phyloP scores from a whole-genome alignment of 345 rosid genomes.

The Balakata baccata region DNA sequence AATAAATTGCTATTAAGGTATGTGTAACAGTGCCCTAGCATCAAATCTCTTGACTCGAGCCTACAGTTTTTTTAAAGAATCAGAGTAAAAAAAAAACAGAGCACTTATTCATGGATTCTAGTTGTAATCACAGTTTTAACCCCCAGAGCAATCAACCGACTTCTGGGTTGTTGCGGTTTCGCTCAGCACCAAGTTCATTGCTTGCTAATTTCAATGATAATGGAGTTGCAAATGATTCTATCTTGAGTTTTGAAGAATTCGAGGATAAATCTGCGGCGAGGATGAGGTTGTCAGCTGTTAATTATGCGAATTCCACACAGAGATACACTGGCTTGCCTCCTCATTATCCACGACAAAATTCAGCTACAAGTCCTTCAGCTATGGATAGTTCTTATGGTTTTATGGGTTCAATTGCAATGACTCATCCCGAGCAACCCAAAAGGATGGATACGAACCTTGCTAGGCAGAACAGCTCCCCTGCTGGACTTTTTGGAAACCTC shows the following conservation, averaged over 20 bases:
- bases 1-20: conserved; percentile 14
- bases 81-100: conserved; percentile 13
- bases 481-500: conserved; percentile 61
- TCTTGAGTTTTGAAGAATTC: conserved; percentile 29
- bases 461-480: conserved; percentile 81
- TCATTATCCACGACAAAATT: conserved; percentile 66
- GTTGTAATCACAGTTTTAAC: conserved; percentile 31
- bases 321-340: conserved; percentile 65
- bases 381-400: conserved; percentile 52
- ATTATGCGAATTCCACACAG: conserved; percentile 38
- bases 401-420: conserved; percentile 31
- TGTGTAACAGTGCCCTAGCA: conserved; percentile 26
- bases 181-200: conserved; percentile 74
- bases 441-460: conserved; percentile 43
- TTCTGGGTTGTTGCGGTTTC: conserved; percentile 72
- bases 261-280: conserved; percentile 25
- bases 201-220: conserved; percentile 36
- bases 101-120: conserved; percentile 56
- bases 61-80: conserved; percentile 7
- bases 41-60: conserved; percentile 21
- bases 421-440: conserved; percentile 38
- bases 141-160: conserved; percentile 46
- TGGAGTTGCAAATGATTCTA: conserved; percentile 29
- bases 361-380: conserved; percentile 41
- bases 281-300: conserved; percentile 29